phyloP scores from a whole-genome alignment of 306 rosid genomes.

The Prunus mongolica region DNA sequence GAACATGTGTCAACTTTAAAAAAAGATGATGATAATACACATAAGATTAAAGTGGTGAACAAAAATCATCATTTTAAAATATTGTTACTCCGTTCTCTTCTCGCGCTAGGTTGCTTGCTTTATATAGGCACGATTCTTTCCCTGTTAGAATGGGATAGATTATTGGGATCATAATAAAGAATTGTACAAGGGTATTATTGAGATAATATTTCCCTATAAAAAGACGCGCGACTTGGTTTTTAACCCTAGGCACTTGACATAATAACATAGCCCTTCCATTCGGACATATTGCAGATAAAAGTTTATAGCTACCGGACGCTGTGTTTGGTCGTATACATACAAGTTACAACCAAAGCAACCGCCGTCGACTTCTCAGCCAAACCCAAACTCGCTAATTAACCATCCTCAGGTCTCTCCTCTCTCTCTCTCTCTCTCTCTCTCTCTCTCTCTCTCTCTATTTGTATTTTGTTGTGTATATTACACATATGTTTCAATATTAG shows the following conservation, averaged over 20 bases:
- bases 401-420: not conserved
- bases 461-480: not conserved
- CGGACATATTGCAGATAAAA: too few species aligned
- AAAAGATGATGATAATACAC: fast-evolving
- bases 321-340: not conserved
- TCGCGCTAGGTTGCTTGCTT: too few species aligned
- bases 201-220: not conserved
- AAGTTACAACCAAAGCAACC: not conserved
- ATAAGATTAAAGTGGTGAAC: too few species aligned
- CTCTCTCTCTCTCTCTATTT: not conserved
- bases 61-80: too few species aligned
- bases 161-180: not conserved
- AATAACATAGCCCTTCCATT: not conserved
- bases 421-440: not conserved
- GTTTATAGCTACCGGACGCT: not conserved
- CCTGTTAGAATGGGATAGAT: too few species aligned
- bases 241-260: not conserved
- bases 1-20: too few species aligned
- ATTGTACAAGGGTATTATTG: not conserved
- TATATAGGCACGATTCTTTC: too few species aligned
- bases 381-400: not conserved
- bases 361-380: not conserved
- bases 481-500: too few species aligned
- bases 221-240: not conserved
- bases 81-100: too few species aligned